These are phyloP conservation scores for Lactarius quietus DNA, from an alignment of 768 basidiomycete species.

Conservation along the genomic window DNA sequence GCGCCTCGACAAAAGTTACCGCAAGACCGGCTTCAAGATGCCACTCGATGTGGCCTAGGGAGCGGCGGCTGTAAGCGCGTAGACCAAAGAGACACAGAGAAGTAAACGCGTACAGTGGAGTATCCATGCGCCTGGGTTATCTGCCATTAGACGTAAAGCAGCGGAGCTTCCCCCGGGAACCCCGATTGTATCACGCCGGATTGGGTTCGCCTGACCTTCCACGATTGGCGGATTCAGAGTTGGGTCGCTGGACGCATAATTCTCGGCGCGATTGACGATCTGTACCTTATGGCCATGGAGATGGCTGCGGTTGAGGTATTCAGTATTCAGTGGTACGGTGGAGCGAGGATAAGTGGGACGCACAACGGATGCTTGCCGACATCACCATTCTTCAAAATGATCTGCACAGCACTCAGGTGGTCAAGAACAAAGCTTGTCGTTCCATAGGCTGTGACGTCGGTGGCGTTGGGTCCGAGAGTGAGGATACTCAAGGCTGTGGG, in stretches of 20 bases:
- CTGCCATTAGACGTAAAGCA: constrained; percentile 75
- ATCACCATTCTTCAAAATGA: constrained; percentile 71
- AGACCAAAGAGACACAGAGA: neutral
- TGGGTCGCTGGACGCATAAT: constrained; percentile 73
- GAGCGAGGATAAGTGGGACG: constrained; percentile 32
- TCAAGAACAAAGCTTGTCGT: constrained; percentile 71
- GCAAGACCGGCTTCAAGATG: constrained; percentile 84
- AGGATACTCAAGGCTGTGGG: constrained; percentile 75
- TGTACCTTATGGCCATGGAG: constrained; percentile 87
- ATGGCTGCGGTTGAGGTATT: constrained; percentile 51
- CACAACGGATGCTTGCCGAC: constrained; percentile 82
- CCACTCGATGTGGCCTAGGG: constrained; percentile 78
- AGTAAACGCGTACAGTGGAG: constrained; percentile 60
- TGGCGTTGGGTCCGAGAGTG: constrained; percentile 72
- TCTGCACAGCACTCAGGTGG: constrained; percentile 70
- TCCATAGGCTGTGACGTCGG: constrained; percentile 70
- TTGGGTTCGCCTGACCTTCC: constrained; percentile 81
- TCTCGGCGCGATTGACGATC: constrained; percentile 65
- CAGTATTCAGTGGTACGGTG: neutral
- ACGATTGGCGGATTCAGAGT: constrained; percentile 73
- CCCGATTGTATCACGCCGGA: constrained; percentile 86
- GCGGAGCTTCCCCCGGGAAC: constrained; percentile 65
- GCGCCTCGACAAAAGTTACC: constrained; percentile 80
- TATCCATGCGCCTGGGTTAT: constrained; percentile 92
- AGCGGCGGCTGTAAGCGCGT: constrained; percentile 4